These are phyloP conservation scores for Candida insectalens DNA, from an alignment of 805 yeast genomes.

Conservation along the genomic window DNA sequence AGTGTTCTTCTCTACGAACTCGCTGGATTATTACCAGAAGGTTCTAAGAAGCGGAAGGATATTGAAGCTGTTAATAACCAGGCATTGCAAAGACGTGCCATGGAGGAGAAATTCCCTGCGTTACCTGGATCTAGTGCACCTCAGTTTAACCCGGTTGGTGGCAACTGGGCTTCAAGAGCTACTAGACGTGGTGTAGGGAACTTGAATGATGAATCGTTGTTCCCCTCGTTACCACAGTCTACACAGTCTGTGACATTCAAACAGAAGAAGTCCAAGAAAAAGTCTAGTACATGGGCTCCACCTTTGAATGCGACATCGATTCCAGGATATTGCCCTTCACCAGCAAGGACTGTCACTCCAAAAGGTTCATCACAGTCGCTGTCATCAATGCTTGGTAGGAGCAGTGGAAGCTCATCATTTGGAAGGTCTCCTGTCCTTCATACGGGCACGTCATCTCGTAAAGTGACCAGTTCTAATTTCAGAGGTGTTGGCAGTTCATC, in stretches of 20 bases:
- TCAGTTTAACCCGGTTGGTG: slow-evolving; percentile 4
- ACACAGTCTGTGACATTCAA: not conserved
- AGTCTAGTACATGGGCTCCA: slow-evolving; percentile 4
- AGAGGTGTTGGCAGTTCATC: not conserved
- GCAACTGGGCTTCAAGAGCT: slow-evolving; percentile 4
- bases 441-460: not conserved
- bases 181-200: slow-evolving; percentile 1
- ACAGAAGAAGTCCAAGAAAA: slow-evolving; percentile 6
- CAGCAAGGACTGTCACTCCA: not conserved
- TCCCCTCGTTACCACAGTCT: slow-evolving; percentile 2
- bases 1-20: slow-evolving; percentile 51
- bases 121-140: slow-evolving; percentile 23
- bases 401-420: not conserved
- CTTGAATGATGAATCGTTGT: not conserved
- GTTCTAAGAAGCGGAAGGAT: slow-evolving; percentile 33
- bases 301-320: slow-evolving; percentile 11
- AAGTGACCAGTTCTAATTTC: not conserved
- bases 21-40: slow-evolving; percentile 41
- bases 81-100: slow-evolving; percentile 14
- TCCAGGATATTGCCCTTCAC: slow-evolving; percentile 11
- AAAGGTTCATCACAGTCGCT: not conserved
- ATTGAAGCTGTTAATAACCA: slow-evolving; percentile 23
- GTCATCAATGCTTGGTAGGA: not conserved
- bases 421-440: not conserved
- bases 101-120: slow-evolving; percentile 39